phyloP scores from a whole-genome alignment of 2,329 filamentous ascomycete species.

The Neofusicoccum laricinum region DNA sequence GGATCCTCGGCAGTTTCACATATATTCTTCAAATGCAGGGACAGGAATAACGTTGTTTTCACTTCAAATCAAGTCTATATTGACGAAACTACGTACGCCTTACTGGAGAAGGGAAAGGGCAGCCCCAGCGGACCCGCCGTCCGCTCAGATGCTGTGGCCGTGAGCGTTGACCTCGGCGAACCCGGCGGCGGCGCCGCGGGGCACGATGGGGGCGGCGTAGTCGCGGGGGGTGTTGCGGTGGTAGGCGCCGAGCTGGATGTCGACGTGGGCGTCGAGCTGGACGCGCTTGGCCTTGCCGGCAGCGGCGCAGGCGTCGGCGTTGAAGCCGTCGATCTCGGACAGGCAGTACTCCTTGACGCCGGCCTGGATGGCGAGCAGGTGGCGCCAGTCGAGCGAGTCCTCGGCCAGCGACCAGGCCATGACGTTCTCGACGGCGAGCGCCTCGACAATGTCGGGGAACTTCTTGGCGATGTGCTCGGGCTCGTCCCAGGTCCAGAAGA shows the following conservation, averaged over 20 bases:
- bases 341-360: constrained; percentile 3
- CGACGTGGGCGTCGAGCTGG: background rate
- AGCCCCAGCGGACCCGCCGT: background rate
- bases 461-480: constrained; percentile 59
- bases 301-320: background rate
- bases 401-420: constrained; percentile 76
- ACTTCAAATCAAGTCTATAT: background rate
- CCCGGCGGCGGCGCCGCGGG: background rate
- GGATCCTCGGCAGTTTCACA: background rate
- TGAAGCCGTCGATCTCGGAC: background rate
- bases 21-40: background rate
- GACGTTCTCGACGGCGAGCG: constrained; percentile 61
- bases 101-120: background rate
- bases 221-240: background rate
- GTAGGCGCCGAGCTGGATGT: background rate
- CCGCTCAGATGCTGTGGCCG: background rate
- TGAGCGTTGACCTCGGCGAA: background rate
- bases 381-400: constrained; percentile 45
- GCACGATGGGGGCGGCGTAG: background rate
- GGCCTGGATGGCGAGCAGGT: constrained; percentile 7
- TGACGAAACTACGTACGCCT: background rate
- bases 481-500: constrained; percentile 77
- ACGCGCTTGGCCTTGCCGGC: background rate
- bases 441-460: constrained; percentile 57
- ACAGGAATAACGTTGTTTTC: background rate